phyloP scores from a whole-genome alignment of 768 basidiomycete species.

The Leccinum boreale region DNA sequence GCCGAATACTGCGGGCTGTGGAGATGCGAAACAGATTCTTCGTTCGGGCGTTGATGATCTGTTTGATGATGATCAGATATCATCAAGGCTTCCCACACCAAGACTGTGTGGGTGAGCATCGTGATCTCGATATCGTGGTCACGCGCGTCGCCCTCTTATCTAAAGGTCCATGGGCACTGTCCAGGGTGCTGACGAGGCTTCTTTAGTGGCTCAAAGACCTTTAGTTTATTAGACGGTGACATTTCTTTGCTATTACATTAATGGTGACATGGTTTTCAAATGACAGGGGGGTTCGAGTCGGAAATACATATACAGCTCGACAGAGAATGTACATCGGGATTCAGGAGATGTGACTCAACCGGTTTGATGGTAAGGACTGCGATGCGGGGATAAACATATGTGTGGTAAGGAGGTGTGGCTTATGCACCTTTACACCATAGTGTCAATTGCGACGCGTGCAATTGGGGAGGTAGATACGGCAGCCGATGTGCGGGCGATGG shows the following conservation, averaged over 20 bases:
- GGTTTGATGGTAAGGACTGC: background rate
- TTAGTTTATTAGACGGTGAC: too few relatives aligned
- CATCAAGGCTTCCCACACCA: too few relatives aligned
- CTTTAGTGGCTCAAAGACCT: too few relatives aligned
- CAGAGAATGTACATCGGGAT: slow-evolving; percentile 2
- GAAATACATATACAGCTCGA: slow-evolving; percentile 21
- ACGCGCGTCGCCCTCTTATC: too few relatives aligned
- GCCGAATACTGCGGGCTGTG: slow-evolving; percentile 21
- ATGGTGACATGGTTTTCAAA: too few relatives aligned
- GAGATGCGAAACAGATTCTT: slow-evolving; percentile 24
- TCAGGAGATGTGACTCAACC: background rate
- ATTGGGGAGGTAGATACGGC: slow-evolving; percentile 60
- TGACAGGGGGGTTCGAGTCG: background rate
- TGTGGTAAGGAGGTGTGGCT: background rate
- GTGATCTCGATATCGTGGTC: too few relatives aligned
- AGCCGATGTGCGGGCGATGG: slow-evolving; percentile 81
- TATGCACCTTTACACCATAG: slow-evolving; percentile 20
- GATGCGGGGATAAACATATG: background rate
- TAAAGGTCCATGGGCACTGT: too few relatives aligned
- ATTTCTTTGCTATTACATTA: too few relatives aligned
- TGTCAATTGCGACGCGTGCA: slow-evolving; percentile 2
- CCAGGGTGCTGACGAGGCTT: too few relatives aligned
- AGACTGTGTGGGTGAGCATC: too few relatives aligned
- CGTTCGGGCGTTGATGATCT: slow-evolving; percentile 10
- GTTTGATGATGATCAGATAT: background rate